phyloP scores from a whole-genome alignment of 2,329 filamentous ascomycete species.

The Fusarium cyanostomum region DNA sequence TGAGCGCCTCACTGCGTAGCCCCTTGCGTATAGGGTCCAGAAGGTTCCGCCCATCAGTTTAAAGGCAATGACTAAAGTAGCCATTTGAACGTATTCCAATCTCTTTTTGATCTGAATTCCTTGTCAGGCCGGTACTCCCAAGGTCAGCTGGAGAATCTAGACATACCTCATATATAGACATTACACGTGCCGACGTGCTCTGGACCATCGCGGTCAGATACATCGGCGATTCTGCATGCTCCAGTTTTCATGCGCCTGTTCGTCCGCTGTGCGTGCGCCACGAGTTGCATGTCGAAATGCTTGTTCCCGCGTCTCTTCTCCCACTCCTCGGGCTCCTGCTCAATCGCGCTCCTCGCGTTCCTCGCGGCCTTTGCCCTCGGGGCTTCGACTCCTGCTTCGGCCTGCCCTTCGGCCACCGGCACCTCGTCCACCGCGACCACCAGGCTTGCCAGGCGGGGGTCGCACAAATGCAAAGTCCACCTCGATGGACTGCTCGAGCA shows the following conservation, averaged over 20 bases:
- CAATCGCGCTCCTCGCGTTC: constrained; percentile 45
- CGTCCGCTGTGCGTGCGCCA: not conserved
- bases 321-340: constrained; percentile 3
- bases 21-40: not conserved
- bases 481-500: constrained; percentile 81
- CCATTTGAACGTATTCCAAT: constrained; percentile 2
- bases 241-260: not conserved
- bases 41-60: not conserved
- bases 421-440: constrained; percentile 46
- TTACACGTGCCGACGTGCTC: constrained; percentile 44
- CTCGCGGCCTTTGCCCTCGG: constrained; percentile 51
- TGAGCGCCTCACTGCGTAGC: not conserved
- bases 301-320: not conserved
- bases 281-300: not conserved
- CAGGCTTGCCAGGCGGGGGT: constrained; percentile 69
- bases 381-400: constrained; percentile 61
- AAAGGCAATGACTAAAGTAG: not conserved
- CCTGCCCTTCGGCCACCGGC: constrained; percentile 55
- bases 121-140: constrained; percentile 1
- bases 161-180: constrained; percentile 42
- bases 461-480: constrained; percentile 89
- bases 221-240: constrained; percentile 35
- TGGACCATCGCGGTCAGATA: constrained; percentile 24
- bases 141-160: not conserved
- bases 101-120: constrained; percentile 12